A percentile compares a stretch with the other conserved stretches of the same genome.
Evolutionary conservation across 345 rosid species (phyloP).

Genomic region (Murraya koenigii): DNA sequence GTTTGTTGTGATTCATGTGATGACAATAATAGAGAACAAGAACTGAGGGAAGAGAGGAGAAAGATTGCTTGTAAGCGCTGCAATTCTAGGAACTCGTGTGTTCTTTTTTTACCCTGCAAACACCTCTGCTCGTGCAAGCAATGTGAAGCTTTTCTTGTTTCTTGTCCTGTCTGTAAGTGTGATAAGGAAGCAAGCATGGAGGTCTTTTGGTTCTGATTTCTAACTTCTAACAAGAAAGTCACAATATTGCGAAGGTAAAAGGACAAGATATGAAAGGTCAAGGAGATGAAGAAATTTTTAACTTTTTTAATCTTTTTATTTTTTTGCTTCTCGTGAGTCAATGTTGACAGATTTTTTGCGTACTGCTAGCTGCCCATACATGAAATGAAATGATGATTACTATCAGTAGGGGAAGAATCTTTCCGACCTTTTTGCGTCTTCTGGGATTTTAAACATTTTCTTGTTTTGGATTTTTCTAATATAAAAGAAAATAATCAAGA

Average conservation of each 20-base stretch:
- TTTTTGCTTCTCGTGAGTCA: neutral
- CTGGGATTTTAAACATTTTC: neutral
- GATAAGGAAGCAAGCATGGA: conserved; percentile 54
- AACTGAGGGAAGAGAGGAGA: neutral
- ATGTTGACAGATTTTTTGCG: neutral
- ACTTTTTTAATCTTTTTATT: too few species aligned
- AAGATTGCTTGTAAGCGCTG: conserved; percentile 22
- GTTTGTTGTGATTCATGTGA: conserved; percentile 13
- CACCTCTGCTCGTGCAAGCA: conserved; percentile 61
- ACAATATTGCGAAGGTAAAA: neutral
- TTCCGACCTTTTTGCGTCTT: neutral
- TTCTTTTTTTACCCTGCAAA: conserved; percentile 58
- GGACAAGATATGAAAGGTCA: neutral
- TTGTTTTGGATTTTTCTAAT: conserved; percentile 6
- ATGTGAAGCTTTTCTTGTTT: conserved; percentile 45
- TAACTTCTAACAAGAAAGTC: conserved; percentile 8
- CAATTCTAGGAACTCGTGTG: conserved; percentile 37
- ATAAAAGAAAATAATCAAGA: neutral
- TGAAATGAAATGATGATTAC: conserved; percentile 13
- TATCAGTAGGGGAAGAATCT: neutral
- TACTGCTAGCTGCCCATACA: neutral
- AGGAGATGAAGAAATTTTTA: too few species aligned
- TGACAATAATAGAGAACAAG: neutral
- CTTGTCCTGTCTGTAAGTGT: conserved; percentile 55
- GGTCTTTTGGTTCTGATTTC: conserved; percentile 30